Percentiles rank a stretch among this genome's conserved stretches.
Conservation (phyloP, 78 protist species). For the Planoprotostelium fungivorum region DNA sequence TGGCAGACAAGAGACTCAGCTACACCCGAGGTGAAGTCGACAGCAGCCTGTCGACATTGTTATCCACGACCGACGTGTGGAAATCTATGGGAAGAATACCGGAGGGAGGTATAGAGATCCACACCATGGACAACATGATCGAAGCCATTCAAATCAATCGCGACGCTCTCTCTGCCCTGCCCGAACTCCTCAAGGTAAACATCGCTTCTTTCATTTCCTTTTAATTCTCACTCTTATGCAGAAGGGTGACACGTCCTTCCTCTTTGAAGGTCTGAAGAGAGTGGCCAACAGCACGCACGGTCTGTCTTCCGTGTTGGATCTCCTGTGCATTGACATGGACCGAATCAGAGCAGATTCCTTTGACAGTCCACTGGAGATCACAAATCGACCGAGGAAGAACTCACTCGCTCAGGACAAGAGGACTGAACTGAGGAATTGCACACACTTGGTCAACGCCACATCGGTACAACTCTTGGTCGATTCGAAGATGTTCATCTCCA, state of each 20-base stretch:
- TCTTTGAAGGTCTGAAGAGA: background rate
- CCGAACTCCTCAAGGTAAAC: no score
- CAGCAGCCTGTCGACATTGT: no score
- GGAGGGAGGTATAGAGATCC: no score
- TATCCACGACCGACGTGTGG: no score
- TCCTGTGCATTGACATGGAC: background rate
- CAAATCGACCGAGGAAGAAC: background rate
- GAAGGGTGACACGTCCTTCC: background rate
- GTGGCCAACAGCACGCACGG: background rate
- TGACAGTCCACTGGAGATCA: background rate
- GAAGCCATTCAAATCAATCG: no score
- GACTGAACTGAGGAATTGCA: background rate
- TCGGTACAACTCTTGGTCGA: background rate
- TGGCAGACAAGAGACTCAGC: background rate
- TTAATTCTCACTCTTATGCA: no score
- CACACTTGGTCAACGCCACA: background rate
- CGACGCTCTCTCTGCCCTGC: no score
- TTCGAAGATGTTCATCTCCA: background rate
- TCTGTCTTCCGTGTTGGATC: background rate
- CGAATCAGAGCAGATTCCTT: background rate
- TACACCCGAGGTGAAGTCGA: background rate
- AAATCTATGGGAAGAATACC: no score
- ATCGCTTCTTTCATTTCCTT: no score
- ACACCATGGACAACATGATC: no score
- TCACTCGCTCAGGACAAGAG: background rate